Evolutionary conservation across 176 grass and related monocot species (phyloP).

Genomic region (Typha latifolia): DNA sequence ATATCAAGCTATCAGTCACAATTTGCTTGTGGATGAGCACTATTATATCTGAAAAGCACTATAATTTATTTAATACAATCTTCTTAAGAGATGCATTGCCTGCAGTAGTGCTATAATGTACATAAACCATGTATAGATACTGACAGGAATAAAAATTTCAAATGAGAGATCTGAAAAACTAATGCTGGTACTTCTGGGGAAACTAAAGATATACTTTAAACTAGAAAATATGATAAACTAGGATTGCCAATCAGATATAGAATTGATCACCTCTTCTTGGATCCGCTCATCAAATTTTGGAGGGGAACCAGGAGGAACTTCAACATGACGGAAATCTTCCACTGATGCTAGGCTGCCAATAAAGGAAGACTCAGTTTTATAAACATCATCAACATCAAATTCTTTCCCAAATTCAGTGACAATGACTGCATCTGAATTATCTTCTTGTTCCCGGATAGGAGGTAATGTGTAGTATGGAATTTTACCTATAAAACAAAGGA

Average conservation of each 20-base stretch:
- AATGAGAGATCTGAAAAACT: too few relatives aligned
- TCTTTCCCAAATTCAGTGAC: constrained; percentile 63
- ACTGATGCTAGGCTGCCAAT: constrained; percentile 62
- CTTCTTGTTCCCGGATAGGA: constrained; percentile 42
- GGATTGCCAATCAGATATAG: not conserved
- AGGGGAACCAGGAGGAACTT: constrained; percentile 65
- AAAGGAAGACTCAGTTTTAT: constrained; percentile 69
- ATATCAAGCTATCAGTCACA: constrained; percentile 19
- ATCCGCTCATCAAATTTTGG: constrained; percentile 60
- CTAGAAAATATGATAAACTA: not conserved
- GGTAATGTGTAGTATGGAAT: constrained; percentile 90
- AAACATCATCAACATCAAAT: constrained; percentile 78
- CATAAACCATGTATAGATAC: too few relatives aligned
- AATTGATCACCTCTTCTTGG: constrained; percentile 38
- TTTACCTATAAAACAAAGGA: constrained; percentile 48
- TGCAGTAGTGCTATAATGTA: not conserved
- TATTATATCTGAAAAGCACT: not conserved
- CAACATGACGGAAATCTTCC: constrained; percentile 74
- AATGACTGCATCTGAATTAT: constrained; percentile 44
- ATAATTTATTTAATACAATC: not conserved
- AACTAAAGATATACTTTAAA: not conserved
- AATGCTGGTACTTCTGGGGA: too few relatives aligned
- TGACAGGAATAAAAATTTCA: too few relatives aligned
- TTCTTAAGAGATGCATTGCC: not conserved
- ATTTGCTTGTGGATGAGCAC: not conserved